A percentile compares a stretch with the other conserved stretches of the same genome.
phyloP scores from a whole-genome alignment of 1,284 basidiomycete genomes.

The Puccinia triticina region DNA sequence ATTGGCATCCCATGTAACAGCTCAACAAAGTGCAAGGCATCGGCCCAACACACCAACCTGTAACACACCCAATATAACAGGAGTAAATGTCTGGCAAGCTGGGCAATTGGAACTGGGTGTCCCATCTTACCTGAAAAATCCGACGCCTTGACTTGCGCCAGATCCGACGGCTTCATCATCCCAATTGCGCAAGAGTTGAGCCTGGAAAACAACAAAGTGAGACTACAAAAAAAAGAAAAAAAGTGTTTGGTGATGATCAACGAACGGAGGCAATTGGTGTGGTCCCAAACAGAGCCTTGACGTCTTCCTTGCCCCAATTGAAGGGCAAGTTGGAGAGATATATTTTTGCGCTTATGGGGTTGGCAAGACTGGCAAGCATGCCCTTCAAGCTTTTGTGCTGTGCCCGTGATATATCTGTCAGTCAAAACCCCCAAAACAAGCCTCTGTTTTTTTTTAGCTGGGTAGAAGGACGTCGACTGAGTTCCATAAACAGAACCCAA shows the following conservation, averaged over 20 bases:
- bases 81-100: no score
- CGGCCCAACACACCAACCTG: constrained; percentile 11
- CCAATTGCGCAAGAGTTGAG: constrained; percentile 30
- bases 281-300: constrained; percentile 30
- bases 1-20: constrained; percentile 30
- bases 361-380: constrained; percentile 36
- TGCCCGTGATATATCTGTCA: no score
- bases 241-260: no score
- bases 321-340: constrained; percentile 43
- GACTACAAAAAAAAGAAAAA: background rate
- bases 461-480: background rate
- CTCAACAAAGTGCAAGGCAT: constrained; percentile 37
- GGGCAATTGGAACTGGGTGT: no score
- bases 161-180: constrained; percentile 33
- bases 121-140: constrained; percentile 35
- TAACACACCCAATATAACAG: background rate
- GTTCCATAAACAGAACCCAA: constrained; percentile 46
- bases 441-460: no score
- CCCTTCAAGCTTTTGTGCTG: constrained; percentile 40
- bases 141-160: constrained; percentile 31
- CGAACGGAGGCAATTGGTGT: constrained; percentile 31
- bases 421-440: no score
- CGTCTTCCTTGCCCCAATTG: constrained; percentile 34
- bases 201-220: background rate
- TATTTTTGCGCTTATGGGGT: constrained; percentile 37